Base-by-base conservation (phyloP, 2,329 filamentous ascomycete genomes). In the Aureobasidium uvarum region DNA sequence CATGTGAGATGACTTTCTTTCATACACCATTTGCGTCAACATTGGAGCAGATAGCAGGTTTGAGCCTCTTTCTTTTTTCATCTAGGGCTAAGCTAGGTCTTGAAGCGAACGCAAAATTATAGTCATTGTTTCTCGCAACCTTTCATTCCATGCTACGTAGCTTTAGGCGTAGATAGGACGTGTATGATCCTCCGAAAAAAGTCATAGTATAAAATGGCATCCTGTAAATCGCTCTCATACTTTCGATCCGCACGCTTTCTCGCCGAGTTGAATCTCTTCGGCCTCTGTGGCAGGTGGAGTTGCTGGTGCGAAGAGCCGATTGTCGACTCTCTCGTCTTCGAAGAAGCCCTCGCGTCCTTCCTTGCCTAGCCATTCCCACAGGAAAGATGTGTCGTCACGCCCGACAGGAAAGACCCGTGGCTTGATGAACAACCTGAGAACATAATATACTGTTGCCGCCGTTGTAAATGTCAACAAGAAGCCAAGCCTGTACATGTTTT, bases 291-390 rank as follows among this genome's bases (percentile, higher is more conserved):
- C 36, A 43, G 66, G 62, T 38, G 66, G 66, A 18, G 62, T 67
- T n/a, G 66, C 45, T 48, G 66, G 62, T 25, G 66, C 66, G 52
- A 59, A 67, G 16, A 65, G 13, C 18, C 56, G 62, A 14, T 18
- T 62, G 10, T 54, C 55, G 14, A 56, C 66, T 20, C 14, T 33
- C 33, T 67, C 66, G 2, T 54, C 62, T 33, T 67, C 62, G 38
- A 62, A 65, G 33, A 67, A 67, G 2, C 66, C 66, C 50, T 67
- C 62, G 10, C 66, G 62, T 16, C 62, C 62, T 11, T 65, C 62
- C 23, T 67, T 65, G 3, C 54, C 66, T 38, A 67, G 41, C 66
- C 66, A 67, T 45, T 67, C 66, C 23, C 62, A 16, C 55, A 62
- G 43, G 5, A 55, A 56, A 11, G 66, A 62, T 10, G 66, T 56